phyloP scores from a whole-genome alignment of 2,329 filamentous ascomycete genomes.

The Periconia sp. region DNA sequence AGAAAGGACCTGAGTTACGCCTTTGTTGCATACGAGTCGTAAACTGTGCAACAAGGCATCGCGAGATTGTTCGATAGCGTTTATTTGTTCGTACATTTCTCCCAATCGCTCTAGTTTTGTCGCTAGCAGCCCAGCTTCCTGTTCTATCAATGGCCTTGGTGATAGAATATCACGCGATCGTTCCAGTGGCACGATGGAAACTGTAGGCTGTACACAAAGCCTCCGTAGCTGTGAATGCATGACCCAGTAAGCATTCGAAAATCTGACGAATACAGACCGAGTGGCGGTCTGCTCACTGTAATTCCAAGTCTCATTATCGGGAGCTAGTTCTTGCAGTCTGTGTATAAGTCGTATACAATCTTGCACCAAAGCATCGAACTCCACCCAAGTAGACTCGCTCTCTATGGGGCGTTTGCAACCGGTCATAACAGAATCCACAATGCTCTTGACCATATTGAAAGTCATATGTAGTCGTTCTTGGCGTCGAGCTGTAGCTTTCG shows the following conservation, averaged over 20 bases:
- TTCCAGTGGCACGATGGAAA: conserved; percentile 59
- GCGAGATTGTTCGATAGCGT: conserved; percentile 59
- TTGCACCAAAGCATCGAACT: conserved; percentile 34
- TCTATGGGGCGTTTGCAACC: conserved; percentile 33
- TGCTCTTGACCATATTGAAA: conserved; percentile 34
- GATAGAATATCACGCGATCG: conserved; percentile 66
- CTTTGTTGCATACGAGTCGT: conserved; percentile 61
- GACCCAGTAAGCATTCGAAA: conserved; percentile 73
- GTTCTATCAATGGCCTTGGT: conserved; percentile 56
- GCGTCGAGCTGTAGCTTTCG: conserved; percentile 18
- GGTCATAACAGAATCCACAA: conserved; percentile 37
- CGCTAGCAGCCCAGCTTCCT: conserved; percentile 60
- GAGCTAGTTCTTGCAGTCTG: conserved; percentile 23
- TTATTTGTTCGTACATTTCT: conserved; percentile 58
- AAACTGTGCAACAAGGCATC: conserved; percentile 63
- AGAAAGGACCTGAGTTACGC: conserved; percentile 58
- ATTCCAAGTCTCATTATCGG: conserved; percentile 4
- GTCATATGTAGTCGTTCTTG: conserved; percentile 25
- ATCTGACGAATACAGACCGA: conserved; percentile 55
- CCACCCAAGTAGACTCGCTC: conserved; percentile 28
- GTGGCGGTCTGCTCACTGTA: conserved; percentile 7
- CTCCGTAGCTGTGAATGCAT: conserved; percentile 58
- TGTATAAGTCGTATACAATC: conserved; percentile 32
- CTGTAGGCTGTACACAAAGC: conserved; percentile 46
- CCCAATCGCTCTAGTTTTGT: conserved; percentile 69